Evolutionary conservation across 805 yeast species (phyloP), one percentile per base, ranked within the genome.

Genomic region (Barnettozyma populi): DNA sequence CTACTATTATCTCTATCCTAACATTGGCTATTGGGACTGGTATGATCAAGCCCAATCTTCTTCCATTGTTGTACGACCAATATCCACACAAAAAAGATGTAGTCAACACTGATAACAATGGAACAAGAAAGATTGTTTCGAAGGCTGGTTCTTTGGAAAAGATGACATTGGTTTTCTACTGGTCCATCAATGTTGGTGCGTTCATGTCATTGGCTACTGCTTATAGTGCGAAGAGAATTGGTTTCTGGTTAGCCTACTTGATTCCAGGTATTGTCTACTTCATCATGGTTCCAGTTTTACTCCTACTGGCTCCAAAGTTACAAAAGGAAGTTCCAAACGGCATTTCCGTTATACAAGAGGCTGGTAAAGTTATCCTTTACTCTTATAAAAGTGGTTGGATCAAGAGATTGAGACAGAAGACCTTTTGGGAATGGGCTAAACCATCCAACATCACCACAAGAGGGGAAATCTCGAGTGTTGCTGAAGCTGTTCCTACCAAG

Each of bases 1-100:
- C 90, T 31, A 78, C 79, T 19, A 57, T 68, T 43, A 57, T 60
- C n/a, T 53, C 69, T n/a, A 64, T 68, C 41, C 52, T 69, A 49
- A 61, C 80, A 44, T 78, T 86, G 56, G 92, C 90, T 56, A 56
- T 84, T 32, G 90, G 87, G 29, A 82, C 92, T 32, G 92, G 92
- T 59, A 83, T 88, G 56, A 86, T 86, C 62, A 86, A 86, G 62
- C 73, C 89, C 24, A 84, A 85, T 56, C 44, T 57, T 69, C 80
- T 85, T 19, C 77, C 88, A 5, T 71, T 86, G 60, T 78, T 86
- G 62, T 89, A 88, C 64, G 86, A 82, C 57, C 87, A 82, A 67
- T 79, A 76, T 60, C 80, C 82, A 37, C 75, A 79, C 60, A 69
- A 75, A 43, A 72, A 74, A 53, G 82, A 80, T 51, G 78, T 74